Evolutionary conservation across 495 filamentous ascomycete species (phyloP), one percentile per base, ranked within the genome.

Genomic region (Penicillium lagena): DNA sequence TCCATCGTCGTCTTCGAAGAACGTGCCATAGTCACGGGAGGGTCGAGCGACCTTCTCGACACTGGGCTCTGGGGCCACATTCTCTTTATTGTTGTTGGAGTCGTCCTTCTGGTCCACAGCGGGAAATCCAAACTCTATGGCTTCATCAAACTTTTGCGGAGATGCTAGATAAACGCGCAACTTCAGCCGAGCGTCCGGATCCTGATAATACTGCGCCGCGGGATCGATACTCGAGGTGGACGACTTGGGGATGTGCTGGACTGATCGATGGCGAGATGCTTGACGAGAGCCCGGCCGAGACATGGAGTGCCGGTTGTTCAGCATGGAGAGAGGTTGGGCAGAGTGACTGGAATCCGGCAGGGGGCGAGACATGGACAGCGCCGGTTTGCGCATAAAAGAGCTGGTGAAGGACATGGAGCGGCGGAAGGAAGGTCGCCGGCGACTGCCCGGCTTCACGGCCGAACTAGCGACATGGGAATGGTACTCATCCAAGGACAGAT

Each of bases 141-240:
- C 90, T 68, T 96, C 90, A 55, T 97, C 93, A 47, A 96, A 95
- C 59, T 95, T 95, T 50, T 95, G 87, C 8, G 89, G 86, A 2
- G 91, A 96, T 12, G 86, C 85, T 3, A 95, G 75, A 50, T 90
- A 95, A n/a, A 89, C 82, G 3, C 89, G 83, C 10, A 96, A 68
- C 59, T 91, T 95, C 39, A 90, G 66, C 32, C 91, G 80, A 32
- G 90, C 87, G 58, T 96, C 88, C 0, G 90, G 89, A 49, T 97
- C 89, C 60, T 87, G 88, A 54, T 95, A 96, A 61, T 95, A 83
- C 35, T 85, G 78, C 0, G 89, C 86, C 35, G 76, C 73, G 14
- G 86, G 78, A 58, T 91, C 87, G 42, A 89, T 80, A 40, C 72
- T 76, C 9, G 77, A 62, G 28, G 75, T 71, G 9, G 78, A 79